Conservation (phyloP, 2,329 filamentous ascomycete species). For the Botrytis galanthina region DNA sequence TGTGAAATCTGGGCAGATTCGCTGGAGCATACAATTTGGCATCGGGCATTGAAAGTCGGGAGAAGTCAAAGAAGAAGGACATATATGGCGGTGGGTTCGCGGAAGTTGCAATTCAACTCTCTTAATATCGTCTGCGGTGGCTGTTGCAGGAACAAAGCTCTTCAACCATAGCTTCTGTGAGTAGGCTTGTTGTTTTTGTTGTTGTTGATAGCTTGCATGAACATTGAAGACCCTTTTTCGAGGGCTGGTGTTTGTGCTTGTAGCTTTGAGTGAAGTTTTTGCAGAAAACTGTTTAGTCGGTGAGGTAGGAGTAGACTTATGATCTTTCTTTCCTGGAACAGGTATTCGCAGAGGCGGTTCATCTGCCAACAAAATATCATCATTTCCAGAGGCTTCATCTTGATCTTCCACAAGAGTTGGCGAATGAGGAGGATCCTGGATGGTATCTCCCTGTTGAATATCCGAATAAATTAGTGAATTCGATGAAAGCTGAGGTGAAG, state of each 20-base stretch:
- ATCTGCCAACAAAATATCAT: not conserved
- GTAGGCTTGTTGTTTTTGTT: not conserved
- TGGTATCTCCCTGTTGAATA: not conserved
- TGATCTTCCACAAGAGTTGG: not conserved
- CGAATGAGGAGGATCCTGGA: not conserved
- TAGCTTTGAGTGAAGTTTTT: not conserved
- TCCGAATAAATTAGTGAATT: not conserved
- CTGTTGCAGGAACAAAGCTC: not conserved
- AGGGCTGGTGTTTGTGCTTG: conserved; percentile 1
- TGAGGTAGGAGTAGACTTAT: conserved; percentile 7
- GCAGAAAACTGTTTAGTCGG: not conserved
- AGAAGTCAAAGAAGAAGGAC: not conserved
- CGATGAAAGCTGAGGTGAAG: not conserved
- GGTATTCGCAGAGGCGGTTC: not conserved
- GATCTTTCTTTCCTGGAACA: not conserved
- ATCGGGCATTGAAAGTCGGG: not conserved
- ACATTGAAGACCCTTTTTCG: not conserved
- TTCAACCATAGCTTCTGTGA: not conserved
- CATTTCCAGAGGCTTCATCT: not conserved
- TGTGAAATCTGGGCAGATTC: conserved; percentile 6
- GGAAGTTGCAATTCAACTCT: not conserved
- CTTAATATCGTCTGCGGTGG: not conserved
- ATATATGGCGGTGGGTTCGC: conserved; percentile 5
- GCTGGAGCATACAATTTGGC: not conserved
- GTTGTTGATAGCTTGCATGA: not conserved